Evolutionary conservation across 768 basidiomycete species (phyloP).

Genomic region (Naganishia friedmannii): DNA sequence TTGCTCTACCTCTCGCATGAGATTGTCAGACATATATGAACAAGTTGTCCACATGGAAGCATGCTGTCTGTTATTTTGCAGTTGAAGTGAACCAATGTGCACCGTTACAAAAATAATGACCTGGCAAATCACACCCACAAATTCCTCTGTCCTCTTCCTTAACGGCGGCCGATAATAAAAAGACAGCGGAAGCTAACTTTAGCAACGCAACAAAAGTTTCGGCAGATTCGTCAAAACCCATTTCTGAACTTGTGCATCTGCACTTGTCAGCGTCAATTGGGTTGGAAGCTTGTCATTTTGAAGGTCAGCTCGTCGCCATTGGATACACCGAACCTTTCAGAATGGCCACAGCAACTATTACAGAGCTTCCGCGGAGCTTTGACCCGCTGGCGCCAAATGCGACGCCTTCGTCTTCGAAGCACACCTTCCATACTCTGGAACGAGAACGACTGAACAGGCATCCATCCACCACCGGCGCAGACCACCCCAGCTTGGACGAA

Average conservation of each 20-base stretch:
- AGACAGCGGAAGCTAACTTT: constrained; percentile 1
- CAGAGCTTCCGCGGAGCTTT: constrained; percentile 12
- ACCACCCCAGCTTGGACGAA: constrained; percentile 79
- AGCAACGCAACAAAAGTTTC: constrained; percentile 18
- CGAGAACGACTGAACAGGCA: constrained; percentile 74
- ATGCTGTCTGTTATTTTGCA: no score
- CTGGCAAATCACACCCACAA: no score
- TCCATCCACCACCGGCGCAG: constrained; percentile 67
- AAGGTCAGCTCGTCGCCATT: not conserved
- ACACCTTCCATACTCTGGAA: constrained; percentile 70
- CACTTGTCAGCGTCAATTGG: not conserved
- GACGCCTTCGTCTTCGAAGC: constrained; percentile 31
- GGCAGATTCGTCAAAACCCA: constrained; percentile 23
- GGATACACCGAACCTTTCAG: not conserved
- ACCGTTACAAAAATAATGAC: no score
- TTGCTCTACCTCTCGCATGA: no score
- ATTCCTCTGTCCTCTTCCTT: no score
- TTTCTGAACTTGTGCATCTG: not conserved
- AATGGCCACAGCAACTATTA: constrained; percentile 14
- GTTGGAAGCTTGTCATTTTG: not conserved
- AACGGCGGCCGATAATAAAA: not conserved
- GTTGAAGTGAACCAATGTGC: no score
- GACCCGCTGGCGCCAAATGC: constrained; percentile 32
- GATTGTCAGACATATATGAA: no score
- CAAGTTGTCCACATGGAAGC: no score